Evolutionary conservation across 495 filamentous ascomycete genomes (phyloP).

Genomic region (Aspergillus leporis): DNA sequence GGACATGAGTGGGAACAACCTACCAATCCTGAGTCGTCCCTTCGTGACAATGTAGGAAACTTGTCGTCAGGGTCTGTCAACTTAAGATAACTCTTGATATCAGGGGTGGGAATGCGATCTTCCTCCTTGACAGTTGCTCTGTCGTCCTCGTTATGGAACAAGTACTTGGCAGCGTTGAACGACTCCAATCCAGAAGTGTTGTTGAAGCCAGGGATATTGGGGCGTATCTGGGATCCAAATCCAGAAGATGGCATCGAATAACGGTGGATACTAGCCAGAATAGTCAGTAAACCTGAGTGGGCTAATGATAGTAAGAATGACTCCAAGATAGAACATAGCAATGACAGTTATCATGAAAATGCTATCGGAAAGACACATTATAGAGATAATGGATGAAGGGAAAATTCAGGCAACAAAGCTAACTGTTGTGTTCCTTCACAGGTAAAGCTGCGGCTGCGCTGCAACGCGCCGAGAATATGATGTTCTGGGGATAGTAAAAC

Average conservation of each 20-base stretch:
- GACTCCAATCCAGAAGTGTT: constrained; percentile 55
- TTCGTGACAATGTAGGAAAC: constrained; percentile 79
- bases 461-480: background rate
- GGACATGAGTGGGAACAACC: constrained; percentile 30
- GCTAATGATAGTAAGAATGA: constrained; percentile 15
- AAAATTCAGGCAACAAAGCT: background rate
- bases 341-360: background rate
- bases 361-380: background rate
- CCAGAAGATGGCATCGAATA: constrained; percentile 85
- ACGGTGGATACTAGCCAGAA: constrained; percentile 63
- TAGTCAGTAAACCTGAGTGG: constrained; percentile 16
- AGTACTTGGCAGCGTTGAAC: constrained; percentile 77
- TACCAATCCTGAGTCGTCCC: constrained; percentile 69
- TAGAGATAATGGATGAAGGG: background rate
- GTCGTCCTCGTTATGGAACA: constrained; percentile 82
- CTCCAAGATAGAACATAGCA: constrained; percentile 13
- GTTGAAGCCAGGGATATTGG: constrained; percentile 45
- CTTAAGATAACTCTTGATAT: constrained; percentile 66
- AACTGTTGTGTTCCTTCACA: constrained; percentile 4
- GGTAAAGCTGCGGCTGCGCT: background rate
- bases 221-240: constrained; percentile 58
- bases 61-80: constrained; percentile 77
- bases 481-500: constrained; percentile 14
- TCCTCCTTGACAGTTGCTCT: constrained; percentile 49
- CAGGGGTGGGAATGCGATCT: constrained; percentile 56